A percentile compares a stretch with the other conserved stretches of the same genome.
Conservation (phyloP, 371 early-diverging fungal species). For the Syncephalastrum sp. region DNA sequence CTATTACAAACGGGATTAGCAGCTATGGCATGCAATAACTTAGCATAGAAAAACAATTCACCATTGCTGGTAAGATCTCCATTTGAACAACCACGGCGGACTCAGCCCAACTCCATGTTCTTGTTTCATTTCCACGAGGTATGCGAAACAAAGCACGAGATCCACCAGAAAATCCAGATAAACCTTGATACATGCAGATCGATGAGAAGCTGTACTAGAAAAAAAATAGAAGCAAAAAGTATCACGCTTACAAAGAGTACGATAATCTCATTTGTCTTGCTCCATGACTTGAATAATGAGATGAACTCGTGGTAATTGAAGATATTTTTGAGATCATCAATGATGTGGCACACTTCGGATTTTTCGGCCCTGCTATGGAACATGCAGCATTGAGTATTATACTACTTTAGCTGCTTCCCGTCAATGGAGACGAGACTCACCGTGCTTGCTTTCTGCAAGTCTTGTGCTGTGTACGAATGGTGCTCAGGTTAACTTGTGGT, state of each 20-base stretch:
- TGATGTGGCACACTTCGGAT: too few species aligned
- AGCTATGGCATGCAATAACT: slow-evolving; percentile 1
- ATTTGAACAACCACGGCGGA: slow-evolving; percentile 42
- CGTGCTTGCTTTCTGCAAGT: slow-evolving; percentile 13
- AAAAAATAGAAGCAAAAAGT: too few species aligned
- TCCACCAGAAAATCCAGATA: slow-evolving; percentile 34
- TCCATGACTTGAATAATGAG: slow-evolving; percentile 14
- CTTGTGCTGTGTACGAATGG: slow-evolving; percentile 16
- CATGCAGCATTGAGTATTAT: too few species aligned
- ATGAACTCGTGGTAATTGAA: not conserved
- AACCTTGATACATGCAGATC: too few species aligned
- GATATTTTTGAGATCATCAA: not conserved
- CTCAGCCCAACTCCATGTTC: slow-evolving; percentile 19
- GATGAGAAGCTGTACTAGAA: too few species aligned
- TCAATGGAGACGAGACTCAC: slow-evolving; percentile 2
- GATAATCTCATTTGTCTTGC: too few species aligned
- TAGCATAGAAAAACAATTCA: too few species aligned
- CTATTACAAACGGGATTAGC: slow-evolving; percentile 20
- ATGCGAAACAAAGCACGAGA: slow-evolving; percentile 51
- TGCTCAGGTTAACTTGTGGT: slow-evolving; percentile 18
- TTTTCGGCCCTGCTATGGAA: too few species aligned
- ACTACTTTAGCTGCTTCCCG: too few species aligned
- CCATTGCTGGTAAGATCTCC: slow-evolving; percentile 19
- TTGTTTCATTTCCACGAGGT: slow-evolving; percentile 52
- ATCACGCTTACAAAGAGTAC: too few species aligned